A percentile compares a stretch with the other conserved stretches of the same genome.
Evolutionary conservation across 495 filamentous ascomycete genomes (phyloP).

Genomic region (Aspergillus indologenus): DNA sequence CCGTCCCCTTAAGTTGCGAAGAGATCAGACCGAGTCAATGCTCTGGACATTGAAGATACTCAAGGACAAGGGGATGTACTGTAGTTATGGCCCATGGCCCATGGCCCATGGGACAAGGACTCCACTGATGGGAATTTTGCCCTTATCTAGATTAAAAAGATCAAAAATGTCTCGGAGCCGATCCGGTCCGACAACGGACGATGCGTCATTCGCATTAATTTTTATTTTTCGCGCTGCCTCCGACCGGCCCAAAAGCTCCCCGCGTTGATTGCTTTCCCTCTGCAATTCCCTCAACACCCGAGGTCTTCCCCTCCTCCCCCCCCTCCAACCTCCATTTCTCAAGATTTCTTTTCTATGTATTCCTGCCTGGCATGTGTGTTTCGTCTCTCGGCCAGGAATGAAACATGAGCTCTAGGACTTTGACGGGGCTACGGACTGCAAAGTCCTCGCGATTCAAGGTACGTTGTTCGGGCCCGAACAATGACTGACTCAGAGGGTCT

Average conservation of each 20-base stretch:
- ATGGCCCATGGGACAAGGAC: not conserved
- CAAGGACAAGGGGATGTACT: too few species aligned
- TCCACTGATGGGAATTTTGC: not conserved
- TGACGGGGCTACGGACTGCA: conserved; percentile 33
- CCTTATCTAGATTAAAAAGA: not conserved
- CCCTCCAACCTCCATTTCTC: not conserved
- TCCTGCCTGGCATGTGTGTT: conserved; percentile 12
- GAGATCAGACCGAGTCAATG: too few species aligned
- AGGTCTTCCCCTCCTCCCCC: not conserved
- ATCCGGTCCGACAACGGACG: conserved; percentile 3
- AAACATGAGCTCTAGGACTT: conserved; percentile 39
- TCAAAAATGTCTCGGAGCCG: not conserved
- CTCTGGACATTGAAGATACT: too few species aligned
- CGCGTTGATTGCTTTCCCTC: not conserved
- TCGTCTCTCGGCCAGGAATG: conserved; percentile 10
- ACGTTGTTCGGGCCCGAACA: not conserved
- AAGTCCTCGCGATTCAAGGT: conserved; percentile 35
- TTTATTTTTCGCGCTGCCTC: not conserved
- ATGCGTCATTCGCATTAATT: conserved; percentile 1
- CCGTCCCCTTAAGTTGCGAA: too few species aligned
- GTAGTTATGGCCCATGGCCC: too few species aligned
- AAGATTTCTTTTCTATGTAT: conserved; percentile 9
- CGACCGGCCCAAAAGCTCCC: not conserved
- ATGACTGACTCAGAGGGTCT: not conserved
- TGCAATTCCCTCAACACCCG: not conserved